Evolutionary conservation across 2,329 filamentous ascomycete species (phyloP), one percentile per base, ranked within the genome.

Genomic region (Colletotrichum scovillei): DNA sequence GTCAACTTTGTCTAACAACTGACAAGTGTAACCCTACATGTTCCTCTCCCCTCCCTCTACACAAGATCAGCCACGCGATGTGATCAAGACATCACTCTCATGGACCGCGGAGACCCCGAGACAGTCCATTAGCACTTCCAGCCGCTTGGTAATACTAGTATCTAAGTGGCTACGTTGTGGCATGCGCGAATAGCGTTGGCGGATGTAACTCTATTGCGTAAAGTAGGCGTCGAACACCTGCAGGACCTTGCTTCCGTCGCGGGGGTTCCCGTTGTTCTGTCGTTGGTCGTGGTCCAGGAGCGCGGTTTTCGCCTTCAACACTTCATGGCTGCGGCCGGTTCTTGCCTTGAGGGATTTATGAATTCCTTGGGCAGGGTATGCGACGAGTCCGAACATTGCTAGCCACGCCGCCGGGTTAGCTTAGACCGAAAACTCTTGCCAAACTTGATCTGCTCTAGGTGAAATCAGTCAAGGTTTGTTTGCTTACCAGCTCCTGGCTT

Each of bases 351-450:
- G 73, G n/a, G 77, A 82, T 67, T 81, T 81, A 32, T 74, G 77
- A 4, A 82, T 77, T 0, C 80, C 80, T n/a, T 81, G 77, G 4
- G 76, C 77, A 1, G 81, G 79, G 63, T 82, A 82, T 1, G 79
- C 79, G 26, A 81, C 73, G 22, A 82, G 69, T 0, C 80, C 80
- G 30, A 35, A 76, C 76, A 75, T 75, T 76, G 80, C 63, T 52
- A 32, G 56, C 1, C 12, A 22, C 0, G 28, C 30, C 4, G 3
- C 46, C 56, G 67, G 67, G 46, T 62, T 35, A 73, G 60, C 56
- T 62, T 30, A 57, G 19, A 11, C 71, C 71, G 60, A 53, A 1
- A 4, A 30, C 6, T 58, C 7, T 62, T 62, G 56, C 49, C 14
- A 26, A 42, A 32, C 9, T 4, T 7, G 5, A 11, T 63, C 58